Evolutionary conservation across 345 rosid genomes (phyloP).

Genomic region (Salix viminalis): DNA sequence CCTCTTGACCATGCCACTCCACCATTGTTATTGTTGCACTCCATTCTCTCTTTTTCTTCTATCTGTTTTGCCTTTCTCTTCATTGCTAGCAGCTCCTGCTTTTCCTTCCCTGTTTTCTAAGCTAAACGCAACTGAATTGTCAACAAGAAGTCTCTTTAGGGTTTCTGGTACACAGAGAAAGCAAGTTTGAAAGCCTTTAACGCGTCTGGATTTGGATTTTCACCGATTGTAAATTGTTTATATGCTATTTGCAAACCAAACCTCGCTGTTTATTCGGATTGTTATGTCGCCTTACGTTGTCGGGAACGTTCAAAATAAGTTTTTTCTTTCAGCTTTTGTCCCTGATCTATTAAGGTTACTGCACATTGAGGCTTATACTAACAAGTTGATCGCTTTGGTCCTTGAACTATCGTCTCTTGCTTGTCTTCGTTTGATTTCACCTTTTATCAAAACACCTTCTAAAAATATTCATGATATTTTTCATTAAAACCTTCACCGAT

Average conservation of each 20-base stretch:
- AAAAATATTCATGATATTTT: neutral
- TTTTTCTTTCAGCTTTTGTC: neutral
- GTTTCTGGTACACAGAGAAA: neutral
- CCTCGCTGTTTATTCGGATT: neutral
- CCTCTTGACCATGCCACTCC: conserved; percentile 57
- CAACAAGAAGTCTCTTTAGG: neutral
- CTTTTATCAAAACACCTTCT: neutral
- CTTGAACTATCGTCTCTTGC: neutral
- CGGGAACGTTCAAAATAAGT: neutral
- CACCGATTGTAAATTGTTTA: neutral
- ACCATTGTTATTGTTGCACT: neutral
- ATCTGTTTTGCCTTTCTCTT: conserved; percentile 1
- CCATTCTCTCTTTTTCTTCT: neutral
- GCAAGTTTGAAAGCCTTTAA: neutral
- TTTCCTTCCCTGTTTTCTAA: neutral
- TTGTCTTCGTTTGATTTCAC: neutral
- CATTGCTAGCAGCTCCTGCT: neutral
- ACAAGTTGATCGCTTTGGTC: neutral
- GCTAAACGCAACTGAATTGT: neutral
- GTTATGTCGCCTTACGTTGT: neutral
- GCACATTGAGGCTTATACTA: neutral
- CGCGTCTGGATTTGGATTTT: neutral
- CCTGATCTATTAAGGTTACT: neutral
- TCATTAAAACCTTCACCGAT: too few species aligned
- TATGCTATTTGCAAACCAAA: neutral